A percentile compares a stretch with the other conserved stretches of the same genome.
phyloP scores from a whole-genome alignment of 495 filamentous ascomycete genomes.

The Tuber calosporum region DNA sequence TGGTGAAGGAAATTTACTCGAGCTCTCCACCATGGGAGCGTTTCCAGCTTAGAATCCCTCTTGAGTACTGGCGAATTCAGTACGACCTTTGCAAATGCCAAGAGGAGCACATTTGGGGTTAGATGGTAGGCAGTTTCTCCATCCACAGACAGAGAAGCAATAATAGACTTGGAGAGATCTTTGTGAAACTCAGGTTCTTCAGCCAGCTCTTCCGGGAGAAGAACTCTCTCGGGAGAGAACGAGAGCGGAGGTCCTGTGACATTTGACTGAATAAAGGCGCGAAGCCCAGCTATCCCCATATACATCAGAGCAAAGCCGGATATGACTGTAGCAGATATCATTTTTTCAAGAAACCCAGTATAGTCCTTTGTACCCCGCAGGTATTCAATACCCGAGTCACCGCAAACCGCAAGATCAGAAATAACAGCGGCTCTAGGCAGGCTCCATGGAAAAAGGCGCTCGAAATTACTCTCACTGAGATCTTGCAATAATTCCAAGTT shows the following conservation, averaged over 20 bases:
- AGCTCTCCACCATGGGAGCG: constrained; percentile 51
- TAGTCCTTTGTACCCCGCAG: constrained; percentile 25
- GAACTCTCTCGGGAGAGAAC: constrained; percentile 49
- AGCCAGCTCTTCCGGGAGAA: constrained; percentile 49
- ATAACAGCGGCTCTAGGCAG: constrained; percentile 10
- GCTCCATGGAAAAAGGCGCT: constrained; percentile 16
- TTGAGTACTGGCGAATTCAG: constrained; percentile 47
- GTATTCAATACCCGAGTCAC: constrained; percentile 12
- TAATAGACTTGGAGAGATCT: constrained; percentile 19
- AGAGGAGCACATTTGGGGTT: constrained; percentile 72
- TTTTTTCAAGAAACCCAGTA: constrained; percentile 17
- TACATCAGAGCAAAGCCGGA: constrained; percentile 15
- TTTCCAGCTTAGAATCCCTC: constrained; percentile 28
- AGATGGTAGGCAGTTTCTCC: constrained; percentile 80
- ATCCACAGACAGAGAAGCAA: constrained; percentile 65
- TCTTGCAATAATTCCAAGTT: not conserved
- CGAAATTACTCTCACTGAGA: constrained; percentile 26
- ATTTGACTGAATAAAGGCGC: constrained; percentile 83
- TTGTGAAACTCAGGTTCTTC: constrained; percentile 40
- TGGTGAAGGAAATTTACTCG: constrained; percentile 81
- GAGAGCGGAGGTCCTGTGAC: constrained; percentile 78
- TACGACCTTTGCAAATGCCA: constrained; percentile 65
- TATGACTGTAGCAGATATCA: not conserved
- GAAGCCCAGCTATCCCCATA: constrained; percentile 63
- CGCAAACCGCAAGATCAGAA: constrained; percentile 10